Evolutionary conservation across 495 filamentous ascomycete species (phyloP).

Genomic region (Penicillium tannophilum): DNA sequence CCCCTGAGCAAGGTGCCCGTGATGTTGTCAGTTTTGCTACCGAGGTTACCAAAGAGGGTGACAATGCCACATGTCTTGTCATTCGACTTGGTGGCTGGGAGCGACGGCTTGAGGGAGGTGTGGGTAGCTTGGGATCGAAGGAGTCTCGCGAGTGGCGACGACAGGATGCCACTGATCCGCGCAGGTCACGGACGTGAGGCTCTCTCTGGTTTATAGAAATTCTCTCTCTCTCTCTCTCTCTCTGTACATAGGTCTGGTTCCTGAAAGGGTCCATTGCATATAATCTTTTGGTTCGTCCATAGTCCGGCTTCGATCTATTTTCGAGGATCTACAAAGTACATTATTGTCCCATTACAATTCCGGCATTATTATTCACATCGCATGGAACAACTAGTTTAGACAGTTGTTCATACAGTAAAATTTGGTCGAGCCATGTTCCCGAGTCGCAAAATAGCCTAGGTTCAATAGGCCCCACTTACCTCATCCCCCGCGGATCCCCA

Average conservation of each 20-base stretch:
- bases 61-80: slow-evolving; percentile 95
- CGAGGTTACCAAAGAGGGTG: slow-evolving; percentile 77
- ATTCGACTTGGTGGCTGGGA: slow-evolving; percentile 95
- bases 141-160: slow-evolving; percentile 84
- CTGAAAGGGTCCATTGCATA: neutral
- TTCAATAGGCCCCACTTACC: slow-evolving; percentile 1
- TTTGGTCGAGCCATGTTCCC: neutral
- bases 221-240: slow-evolving; percentile 3
- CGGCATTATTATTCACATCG: too few species aligned
- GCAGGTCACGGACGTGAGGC: slow-evolving; percentile 61
- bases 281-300: neutral
- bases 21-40: slow-evolving; percentile 84
- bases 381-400: neutral
- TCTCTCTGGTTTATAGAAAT: slow-evolving; percentile 1
- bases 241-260: neutral
- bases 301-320: neutral
- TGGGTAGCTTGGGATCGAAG: slow-evolving; percentile 86
- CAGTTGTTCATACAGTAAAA: too few species aligned
- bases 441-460: slow-evolving; percentile 9
- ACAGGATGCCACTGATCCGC: slow-evolving; percentile 82
- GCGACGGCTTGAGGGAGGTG: slow-evolving; percentile 80
- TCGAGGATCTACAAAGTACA: neutral
- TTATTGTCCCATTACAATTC: neutral
- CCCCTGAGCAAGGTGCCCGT: slow-evolving; percentile 79
- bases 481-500: slow-evolving; percentile 12